These are phyloP conservation scores for Cytospora piceae DNA, from an alignment of 2,329 filamentous ascomycete genomes.

Conservation along the genomic window DNA sequence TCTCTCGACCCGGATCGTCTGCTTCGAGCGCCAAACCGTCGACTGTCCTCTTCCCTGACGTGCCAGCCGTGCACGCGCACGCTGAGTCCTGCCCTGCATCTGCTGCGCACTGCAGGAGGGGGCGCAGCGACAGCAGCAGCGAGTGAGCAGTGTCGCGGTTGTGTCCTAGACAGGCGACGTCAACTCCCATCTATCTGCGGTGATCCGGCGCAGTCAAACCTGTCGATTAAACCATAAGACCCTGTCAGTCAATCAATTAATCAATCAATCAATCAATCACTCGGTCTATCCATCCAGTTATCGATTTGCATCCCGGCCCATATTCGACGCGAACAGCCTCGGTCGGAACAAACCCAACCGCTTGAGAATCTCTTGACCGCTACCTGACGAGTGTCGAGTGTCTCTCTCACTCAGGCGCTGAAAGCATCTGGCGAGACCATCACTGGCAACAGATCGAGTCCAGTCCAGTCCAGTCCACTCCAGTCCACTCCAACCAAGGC, in stretches of 20 bases:
- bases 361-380: conserved; percentile 8
- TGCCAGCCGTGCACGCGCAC: conserved; percentile 13
- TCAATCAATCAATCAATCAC: conserved; percentile 11
- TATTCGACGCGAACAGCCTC: background rate
- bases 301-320: background rate
- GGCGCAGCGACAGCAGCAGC: conserved; percentile 13
- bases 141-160: conserved; percentile 19
- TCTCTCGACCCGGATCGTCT: background rate
- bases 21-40: background rate
- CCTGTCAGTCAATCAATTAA: conserved; percentile 9
- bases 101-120: conserved; percentile 27
- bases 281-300: background rate
- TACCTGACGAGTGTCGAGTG: conserved; percentile 2
- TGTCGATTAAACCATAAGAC: background rate
- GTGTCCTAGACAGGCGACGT: conserved; percentile 19
- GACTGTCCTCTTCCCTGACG: background rate
- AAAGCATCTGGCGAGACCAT: background rate
- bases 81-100: conserved; percentile 7
- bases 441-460: background rate
- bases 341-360: background rate
- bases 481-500: background rate
- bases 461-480: background rate
- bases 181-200: conserved; percentile 12
- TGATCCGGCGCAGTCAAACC: conserved; percentile 14
- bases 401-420: background rate